phyloP scores from a whole-genome alignment of 2,329 filamentous ascomycete genomes.

The Ceratocystiopsis sp. region DNA sequence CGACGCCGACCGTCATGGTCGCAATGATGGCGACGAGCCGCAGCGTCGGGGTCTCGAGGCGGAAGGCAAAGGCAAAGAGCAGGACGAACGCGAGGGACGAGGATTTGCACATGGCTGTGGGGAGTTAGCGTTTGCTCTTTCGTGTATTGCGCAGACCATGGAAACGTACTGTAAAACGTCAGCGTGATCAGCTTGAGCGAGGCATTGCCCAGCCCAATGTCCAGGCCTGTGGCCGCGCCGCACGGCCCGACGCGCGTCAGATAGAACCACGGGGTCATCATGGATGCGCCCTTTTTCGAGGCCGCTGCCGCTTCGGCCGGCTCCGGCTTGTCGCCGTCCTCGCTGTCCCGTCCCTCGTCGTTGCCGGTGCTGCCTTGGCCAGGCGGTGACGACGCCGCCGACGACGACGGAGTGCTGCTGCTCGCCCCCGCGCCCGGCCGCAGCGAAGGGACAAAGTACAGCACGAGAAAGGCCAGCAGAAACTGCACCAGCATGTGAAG shows the following conservation, averaged over 20 bases:
- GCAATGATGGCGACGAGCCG: constrained; percentile 74
- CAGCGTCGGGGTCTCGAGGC: constrained; percentile 73
- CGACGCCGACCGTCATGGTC: constrained; percentile 79
- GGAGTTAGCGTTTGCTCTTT: not conserved
- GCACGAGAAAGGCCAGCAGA: constrained; percentile 53
- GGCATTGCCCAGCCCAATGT: constrained; percentile 92
- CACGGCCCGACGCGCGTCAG: constrained; percentile 82
- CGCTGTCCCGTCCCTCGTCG: constrained; percentile 30
- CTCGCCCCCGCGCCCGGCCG: constrained; percentile 35
- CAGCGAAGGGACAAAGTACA: constrained; percentile 68
- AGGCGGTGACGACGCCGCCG: too few relatives aligned
- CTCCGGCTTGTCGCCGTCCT: constrained; percentile 24
- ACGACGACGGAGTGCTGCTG: not conserved
- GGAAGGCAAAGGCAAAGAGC: constrained; percentile 85
- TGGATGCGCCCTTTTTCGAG: constrained; percentile 23
- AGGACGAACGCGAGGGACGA: constrained; percentile 91
- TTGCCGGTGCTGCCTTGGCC: constrained; percentile 26
- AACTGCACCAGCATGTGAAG: constrained; percentile 96
- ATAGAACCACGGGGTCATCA: constrained; percentile 80
- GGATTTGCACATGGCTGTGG: constrained; percentile 87
- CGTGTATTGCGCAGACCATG: not conserved
- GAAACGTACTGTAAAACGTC: constrained; percentile 70
- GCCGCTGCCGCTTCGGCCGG: constrained; percentile 9
- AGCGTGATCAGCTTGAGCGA: constrained; percentile 91
- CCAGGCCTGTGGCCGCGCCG: constrained; percentile 78